These are phyloP conservation scores for Fusarium aywerte DNA, from an alignment of 2,329 filamentous ascomycete species.

Conservation along the genomic window DNA sequence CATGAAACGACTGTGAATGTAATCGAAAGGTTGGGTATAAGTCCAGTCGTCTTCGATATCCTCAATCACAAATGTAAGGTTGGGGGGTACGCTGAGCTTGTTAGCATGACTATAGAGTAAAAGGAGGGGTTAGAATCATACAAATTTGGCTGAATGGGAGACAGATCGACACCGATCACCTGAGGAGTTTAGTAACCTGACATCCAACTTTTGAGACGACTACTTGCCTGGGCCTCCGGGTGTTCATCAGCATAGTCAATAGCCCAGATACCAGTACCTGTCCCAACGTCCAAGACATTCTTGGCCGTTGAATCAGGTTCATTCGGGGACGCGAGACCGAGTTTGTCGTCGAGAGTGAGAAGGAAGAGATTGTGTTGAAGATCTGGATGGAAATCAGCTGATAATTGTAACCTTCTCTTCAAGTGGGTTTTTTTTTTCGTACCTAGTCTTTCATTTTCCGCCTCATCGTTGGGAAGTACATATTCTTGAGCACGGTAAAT, in stretches of 20 bases:
- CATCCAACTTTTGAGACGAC: rapidly evolving
- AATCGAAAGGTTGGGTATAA: constrained; percentile 24
- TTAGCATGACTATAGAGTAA: background rate
- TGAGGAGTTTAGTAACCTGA: no score
- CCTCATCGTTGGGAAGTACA: constrained; percentile 34
- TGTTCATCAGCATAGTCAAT: constrained; percentile 35
- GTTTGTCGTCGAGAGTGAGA: constrained; percentile 25
- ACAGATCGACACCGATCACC: constrained; percentile 28
- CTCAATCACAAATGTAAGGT: constrained; percentile 26
- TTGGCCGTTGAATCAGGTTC: constrained; percentile 14
- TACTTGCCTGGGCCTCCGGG: constrained; percentile 15
- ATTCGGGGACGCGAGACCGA: constrained; percentile 32
- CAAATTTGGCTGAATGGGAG: constrained; percentile 31
- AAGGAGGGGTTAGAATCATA: background rate
- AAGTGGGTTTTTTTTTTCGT: rapidly evolving
- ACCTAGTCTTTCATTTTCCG: constrained; percentile 33
- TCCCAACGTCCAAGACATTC: constrained; percentile 35
- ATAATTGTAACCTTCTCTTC: background rate
- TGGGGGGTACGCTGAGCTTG: constrained; percentile 12
- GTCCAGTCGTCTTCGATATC: constrained; percentile 35
- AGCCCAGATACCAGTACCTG: constrained; percentile 39
- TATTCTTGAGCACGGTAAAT: constrained; percentile 24
- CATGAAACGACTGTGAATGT: constrained; percentile 37
- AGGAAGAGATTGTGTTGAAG: constrained; percentile 35
- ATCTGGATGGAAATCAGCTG: background rate